Percentiles rank a stretch among this genome's conserved stretches.
Evolutionary conservation across 192 early-diverging fungal genomes (phyloP).

Genomic region (Coemansia brasiliensis): DNA sequence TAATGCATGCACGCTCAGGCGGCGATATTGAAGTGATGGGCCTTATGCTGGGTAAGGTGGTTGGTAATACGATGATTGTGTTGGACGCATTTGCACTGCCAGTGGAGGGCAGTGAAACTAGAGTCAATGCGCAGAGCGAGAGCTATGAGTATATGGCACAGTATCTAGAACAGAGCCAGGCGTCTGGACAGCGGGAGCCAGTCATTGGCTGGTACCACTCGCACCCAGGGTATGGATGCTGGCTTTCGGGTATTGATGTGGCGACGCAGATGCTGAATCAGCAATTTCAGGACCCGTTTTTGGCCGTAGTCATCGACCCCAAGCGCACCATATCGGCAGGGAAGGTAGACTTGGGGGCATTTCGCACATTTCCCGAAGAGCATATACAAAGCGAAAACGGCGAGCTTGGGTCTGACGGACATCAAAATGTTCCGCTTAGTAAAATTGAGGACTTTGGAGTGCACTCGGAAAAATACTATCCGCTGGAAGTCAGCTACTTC

Average conservation of each 20-base stretch:
- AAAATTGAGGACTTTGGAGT: slow-evolving; percentile 99
- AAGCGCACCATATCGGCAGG: slow-evolving; percentile 96
- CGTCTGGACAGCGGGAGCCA: slow-evolving; percentile 90
- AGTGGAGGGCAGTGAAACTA: slow-evolving; percentile 97
- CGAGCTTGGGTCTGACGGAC: slow-evolving; percentile 15
- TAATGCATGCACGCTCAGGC: slow-evolving; percentile 98
- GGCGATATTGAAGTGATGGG: slow-evolving; percentile 98
- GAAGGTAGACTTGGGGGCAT: slow-evolving; percentile 97
- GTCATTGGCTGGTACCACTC: slow-evolving; percentile 98
- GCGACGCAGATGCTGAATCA: slow-evolving; percentile 95
- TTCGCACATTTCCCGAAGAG: slow-evolving; percentile 91
- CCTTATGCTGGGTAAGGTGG: slow-evolving; percentile 92
- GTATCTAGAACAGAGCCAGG: slow-evolving; percentile 79
- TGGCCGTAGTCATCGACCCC: slow-evolving; percentile 97
- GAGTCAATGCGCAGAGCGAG: slow-evolving; percentile 90
- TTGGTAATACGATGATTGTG: slow-evolving; percentile 84
- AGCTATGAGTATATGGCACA: slow-evolving; percentile 98
- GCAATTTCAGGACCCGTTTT: slow-evolving; percentile 88
- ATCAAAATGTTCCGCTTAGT: slow-evolving; percentile 69
- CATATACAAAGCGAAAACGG: slow-evolving; percentile 5
- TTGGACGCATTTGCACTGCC: slow-evolving; percentile 98
- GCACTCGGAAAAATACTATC: slow-evolving; percentile 85
- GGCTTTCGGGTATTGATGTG: slow-evolving; percentile 98
- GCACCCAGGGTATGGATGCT: slow-evolving; percentile 99
- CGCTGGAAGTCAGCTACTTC: slow-evolving; percentile 87